A percentile compares a stretch with the other conserved stretches of the same genome.
Conservation (phyloP, 2,329 filamentous ascomycete species). For the Ophiobolus disseminans region DNA sequence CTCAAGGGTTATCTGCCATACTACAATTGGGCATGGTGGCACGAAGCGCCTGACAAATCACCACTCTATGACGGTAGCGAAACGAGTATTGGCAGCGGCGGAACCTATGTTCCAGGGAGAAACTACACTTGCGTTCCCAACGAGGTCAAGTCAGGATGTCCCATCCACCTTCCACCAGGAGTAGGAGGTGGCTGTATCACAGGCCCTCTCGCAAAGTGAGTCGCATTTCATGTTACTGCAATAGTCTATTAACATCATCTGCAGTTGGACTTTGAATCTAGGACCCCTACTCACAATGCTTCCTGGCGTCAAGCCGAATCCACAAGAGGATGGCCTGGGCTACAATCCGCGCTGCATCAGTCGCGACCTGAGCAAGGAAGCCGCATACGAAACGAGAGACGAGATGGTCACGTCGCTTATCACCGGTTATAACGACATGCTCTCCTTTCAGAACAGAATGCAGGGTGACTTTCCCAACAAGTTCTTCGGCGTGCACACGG, state of each 20-base stretch:
- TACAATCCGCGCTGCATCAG: constrained; percentile 48
- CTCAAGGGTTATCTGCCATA: constrained; percentile 54
- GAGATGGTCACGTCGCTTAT: constrained; percentile 30
- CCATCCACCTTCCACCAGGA: constrained; percentile 41
- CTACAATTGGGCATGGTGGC: constrained; percentile 61
- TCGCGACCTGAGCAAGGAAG: constrained; percentile 42
- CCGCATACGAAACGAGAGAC: constrained; percentile 32
- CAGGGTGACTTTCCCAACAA: constrained; percentile 41
- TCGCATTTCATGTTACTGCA: background rate
- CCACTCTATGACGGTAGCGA: constrained; percentile 64
- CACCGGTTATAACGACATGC: constrained; percentile 28
- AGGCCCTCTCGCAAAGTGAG: constrained; percentile 58
- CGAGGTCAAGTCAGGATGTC: background rate
- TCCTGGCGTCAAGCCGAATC: constrained; percentile 33
- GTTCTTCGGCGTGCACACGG: constrained; percentile 53
- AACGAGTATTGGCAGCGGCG: constrained; percentile 56
- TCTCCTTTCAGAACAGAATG: constrained; percentile 48
- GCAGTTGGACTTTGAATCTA: constrained; percentile 47
- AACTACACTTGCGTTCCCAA: constrained; percentile 38
- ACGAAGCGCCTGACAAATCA: constrained; percentile 53
- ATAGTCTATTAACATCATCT: background rate
- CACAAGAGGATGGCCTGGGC: constrained; percentile 30
- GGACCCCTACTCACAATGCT: constrained; percentile 55
- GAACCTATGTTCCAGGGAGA: constrained; percentile 35
- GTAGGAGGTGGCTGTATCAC: constrained; percentile 63